Evolutionary conservation across 2,329 filamentous ascomycete species (phyloP).

Genomic region (Trichothecium sympodiale): DNA sequence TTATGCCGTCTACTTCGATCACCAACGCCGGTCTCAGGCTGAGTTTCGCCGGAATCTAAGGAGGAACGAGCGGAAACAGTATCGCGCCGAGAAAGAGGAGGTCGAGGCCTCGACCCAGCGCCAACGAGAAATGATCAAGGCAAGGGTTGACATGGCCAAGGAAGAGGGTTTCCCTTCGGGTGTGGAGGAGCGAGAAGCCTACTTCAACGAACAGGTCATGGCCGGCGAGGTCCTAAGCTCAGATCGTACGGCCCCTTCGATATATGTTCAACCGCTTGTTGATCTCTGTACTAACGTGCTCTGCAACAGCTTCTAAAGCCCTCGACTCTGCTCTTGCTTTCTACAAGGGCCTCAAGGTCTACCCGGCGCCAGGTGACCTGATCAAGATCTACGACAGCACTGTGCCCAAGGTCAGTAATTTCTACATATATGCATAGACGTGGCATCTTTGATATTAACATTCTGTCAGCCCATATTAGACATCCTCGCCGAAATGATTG

Average conservation of each 20-base stretch:
- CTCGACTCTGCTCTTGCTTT: conserved; percentile 88
- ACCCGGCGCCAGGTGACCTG: conserved; percentile 83
- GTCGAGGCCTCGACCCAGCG: conserved; percentile 52
- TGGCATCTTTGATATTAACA: conserved; percentile 9
- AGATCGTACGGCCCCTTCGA: conserved; percentile 54
- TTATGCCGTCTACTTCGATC: conserved; percentile 60
- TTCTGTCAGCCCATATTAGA: conserved; percentile 71
- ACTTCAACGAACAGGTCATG: conserved; percentile 94
- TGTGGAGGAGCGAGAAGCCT: conserved; percentile 87
- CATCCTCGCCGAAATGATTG: conserved; percentile 96
- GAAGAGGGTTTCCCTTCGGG: conserved; percentile 85
- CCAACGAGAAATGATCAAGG: conserved; percentile 65
- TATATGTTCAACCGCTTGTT: not conserved
- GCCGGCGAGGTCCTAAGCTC: conserved; percentile 72
- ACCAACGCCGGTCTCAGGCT: conserved; percentile 50
- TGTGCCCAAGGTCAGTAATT: conserved; percentile 66
- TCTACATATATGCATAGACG: not conserved
- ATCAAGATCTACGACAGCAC: conserved; percentile 98
- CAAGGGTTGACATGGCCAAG: conserved; percentile 68
- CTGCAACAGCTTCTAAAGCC: conserved; percentile 45
- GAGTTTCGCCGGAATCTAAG: conserved; percentile 59
- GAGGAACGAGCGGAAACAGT: conserved; percentile 64
- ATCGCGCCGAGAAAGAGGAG: conserved; percentile 60
- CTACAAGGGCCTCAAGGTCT: conserved; percentile 98
- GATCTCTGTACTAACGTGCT: conserved; percentile 5